phyloP scores from a whole-genome alignment of 2,329 filamentous ascomycete genomes.

The Ascochyta rabiei region DNA sequence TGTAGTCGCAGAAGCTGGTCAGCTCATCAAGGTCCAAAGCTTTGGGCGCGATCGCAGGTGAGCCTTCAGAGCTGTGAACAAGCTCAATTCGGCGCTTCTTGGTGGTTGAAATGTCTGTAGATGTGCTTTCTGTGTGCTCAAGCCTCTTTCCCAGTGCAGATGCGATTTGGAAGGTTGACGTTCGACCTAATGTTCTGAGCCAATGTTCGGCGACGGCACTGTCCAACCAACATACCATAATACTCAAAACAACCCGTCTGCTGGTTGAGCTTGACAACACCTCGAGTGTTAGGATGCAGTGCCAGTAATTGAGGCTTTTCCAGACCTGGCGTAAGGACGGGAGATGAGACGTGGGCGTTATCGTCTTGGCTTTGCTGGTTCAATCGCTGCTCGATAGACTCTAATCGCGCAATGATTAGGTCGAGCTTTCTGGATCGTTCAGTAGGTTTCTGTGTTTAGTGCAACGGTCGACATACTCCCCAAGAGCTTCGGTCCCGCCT shows the following conservation, averaged over 20 bases:
- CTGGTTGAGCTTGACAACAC: constrained; percentile 1
- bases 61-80: background rate
- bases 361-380: background rate
- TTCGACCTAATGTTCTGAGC: background rate
- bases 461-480: background rate
- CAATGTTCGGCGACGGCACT: background rate
- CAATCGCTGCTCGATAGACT: background rate
- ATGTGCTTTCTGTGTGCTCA: background rate
- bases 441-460: background rate
- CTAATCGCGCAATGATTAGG: background rate
- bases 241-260: constrained; percentile 2
- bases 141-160: constrained; percentile 1
- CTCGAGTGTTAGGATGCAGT: background rate
- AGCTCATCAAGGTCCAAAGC: background rate
- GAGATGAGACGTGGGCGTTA: background rate
- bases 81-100: background rate
- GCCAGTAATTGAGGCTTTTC: background rate
- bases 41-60: background rate
- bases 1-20: constrained; percentile 1
- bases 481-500: background rate
- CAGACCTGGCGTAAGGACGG: background rate
- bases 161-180: background rate
- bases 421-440: constrained; percentile 1
- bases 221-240: background rate
- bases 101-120: background rate